Conservation (phyloP, 2,329 filamentous ascomycete species). For the Neurospora sp. region DNA sequence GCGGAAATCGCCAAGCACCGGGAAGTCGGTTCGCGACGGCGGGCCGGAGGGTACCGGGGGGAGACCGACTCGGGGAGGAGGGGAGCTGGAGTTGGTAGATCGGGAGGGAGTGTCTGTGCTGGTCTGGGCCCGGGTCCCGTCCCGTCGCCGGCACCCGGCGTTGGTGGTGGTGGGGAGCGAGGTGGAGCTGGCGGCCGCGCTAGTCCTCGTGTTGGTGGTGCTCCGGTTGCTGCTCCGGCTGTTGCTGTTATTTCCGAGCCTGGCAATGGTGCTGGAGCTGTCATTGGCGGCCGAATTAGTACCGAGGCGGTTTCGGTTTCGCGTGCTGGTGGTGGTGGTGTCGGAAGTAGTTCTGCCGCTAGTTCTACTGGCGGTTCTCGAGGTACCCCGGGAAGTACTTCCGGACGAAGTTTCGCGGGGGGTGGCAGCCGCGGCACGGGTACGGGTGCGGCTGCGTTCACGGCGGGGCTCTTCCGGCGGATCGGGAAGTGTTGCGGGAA, state of each 20-base stretch:
- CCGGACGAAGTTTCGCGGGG: constrained; percentile 17
- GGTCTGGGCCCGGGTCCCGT: not conserved
- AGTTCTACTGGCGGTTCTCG: not conserved
- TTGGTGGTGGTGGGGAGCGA: not conserved
- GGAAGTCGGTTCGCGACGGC: constrained; percentile 23
- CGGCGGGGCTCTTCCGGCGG: not conserved
- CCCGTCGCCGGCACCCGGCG: too few species aligned
- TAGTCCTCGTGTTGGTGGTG: not conserved
- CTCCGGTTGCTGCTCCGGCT: constrained; percentile 11
- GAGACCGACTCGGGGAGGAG: constrained; percentile 28
- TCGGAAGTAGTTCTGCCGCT: not conserved
- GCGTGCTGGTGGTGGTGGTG: not conserved
- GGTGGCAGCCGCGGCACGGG: constrained; percentile 25
- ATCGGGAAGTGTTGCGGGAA: not conserved
- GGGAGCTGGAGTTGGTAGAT: constrained; percentile 5
- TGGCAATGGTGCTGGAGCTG: not conserved
- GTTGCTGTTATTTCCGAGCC: not conserved
- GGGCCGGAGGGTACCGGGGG: constrained; percentile 38
- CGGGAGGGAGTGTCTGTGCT: not conserved
- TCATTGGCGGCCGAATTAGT: not conserved
- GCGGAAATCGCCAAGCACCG: constrained; percentile 43
- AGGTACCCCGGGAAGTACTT: constrained; percentile 4
- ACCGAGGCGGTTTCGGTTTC: not conserved
- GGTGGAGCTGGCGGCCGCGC: not conserved
- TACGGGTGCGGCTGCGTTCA: not conserved